phyloP scores from a whole-genome alignment of 1,139 yeast genomes.

The Wickerhamomyces sp. region DNA sequence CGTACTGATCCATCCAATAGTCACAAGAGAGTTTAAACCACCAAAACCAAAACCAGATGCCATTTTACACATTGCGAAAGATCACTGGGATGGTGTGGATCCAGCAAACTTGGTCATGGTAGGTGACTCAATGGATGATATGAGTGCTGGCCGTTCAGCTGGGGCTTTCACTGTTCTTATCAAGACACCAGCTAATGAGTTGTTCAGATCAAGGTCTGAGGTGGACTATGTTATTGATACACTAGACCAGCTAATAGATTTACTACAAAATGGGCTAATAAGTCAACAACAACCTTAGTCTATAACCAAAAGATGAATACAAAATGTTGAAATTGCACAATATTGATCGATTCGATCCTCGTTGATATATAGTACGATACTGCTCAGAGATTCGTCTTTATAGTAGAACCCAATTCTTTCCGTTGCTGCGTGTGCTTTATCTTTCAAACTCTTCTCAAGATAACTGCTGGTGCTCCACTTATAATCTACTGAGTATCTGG shows the following conservation, averaged over 20 bases:
- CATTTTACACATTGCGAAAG: slow-evolving; percentile 43
- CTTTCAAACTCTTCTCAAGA: slow-evolving; percentile 10
- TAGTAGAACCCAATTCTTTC: slow-evolving; percentile 15
- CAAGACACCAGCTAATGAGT: slow-evolving; percentile 42
- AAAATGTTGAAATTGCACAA: slow-evolving; percentile 12
- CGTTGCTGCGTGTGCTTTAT: slow-evolving; percentile 4
- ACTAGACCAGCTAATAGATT: slow-evolving; percentile 37
- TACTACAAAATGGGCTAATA: slow-evolving; percentile 31
- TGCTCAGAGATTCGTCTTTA: slow-evolving; percentile 2
- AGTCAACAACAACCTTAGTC: background rate
- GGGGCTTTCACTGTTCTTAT: slow-evolving; percentile 53
- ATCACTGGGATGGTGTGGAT: slow-evolving; percentile 35
- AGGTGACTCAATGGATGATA: slow-evolving; percentile 65
- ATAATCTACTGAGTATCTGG: slow-evolving; percentile 8
- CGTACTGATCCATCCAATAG: slow-evolving; percentile 43
- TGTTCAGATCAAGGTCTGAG: slow-evolving; percentile 31
- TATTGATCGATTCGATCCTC: slow-evolving; percentile 11
- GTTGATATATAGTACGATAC: slow-evolving; percentile 10
- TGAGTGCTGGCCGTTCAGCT: slow-evolving; percentile 54
- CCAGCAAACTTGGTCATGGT: slow-evolving; percentile 55
- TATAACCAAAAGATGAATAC: slow-evolving; percentile 10
- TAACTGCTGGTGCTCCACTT: slow-evolving; percentile 19
- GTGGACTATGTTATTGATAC: slow-evolving; percentile 40
- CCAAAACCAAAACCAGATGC: slow-evolving; percentile 66
- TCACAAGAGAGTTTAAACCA: slow-evolving; percentile 59